A percentile compares a stretch with the other conserved stretches of the same genome.
phyloP scores from a whole-genome alignment of 169 alveolate genomes.

The Eimeria sp. region DNA sequence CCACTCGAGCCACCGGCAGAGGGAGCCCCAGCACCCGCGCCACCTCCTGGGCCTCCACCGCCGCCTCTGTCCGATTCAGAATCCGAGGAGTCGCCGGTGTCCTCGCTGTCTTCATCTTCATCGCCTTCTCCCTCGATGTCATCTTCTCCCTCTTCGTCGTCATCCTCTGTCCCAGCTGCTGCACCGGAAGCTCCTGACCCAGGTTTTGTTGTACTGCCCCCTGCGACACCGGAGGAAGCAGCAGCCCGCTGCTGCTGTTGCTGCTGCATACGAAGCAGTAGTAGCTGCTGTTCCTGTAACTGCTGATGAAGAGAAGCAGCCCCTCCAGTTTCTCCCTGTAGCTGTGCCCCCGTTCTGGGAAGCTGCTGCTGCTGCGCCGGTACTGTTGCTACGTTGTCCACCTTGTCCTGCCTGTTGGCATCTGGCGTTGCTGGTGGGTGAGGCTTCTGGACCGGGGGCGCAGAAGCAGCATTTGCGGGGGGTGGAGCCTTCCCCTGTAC shows the following conservation, averaged over 20 bases:
- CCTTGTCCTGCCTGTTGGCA: conserved; percentile 55
- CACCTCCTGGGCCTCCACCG: conserved; percentile 64
- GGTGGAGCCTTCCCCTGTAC: conserved; percentile 49
- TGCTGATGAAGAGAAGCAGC: conserved; percentile 77
- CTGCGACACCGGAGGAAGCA: conserved; percentile 17
- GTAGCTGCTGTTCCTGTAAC: conserved; percentile 72
- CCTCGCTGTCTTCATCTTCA: conserved; percentile 72
- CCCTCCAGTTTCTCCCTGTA: conserved; percentile 33
- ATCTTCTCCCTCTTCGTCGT: conserved; percentile 73
- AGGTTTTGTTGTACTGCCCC: conserved; percentile 25
- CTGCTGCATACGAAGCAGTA: conserved; percentile 67
- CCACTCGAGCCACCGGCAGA: conserved; percentile 56
- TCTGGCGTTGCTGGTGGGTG: conserved; percentile 45
- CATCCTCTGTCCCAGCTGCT: conserved; percentile 61
- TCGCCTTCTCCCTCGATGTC: conserved; percentile 74
- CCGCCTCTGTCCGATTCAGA: conserved; percentile 66
- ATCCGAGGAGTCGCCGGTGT: conserved; percentile 59
- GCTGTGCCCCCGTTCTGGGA: conserved; percentile 52
- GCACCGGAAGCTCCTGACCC: conserved; percentile 45
- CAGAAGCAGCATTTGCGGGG: conserved; percentile 50
- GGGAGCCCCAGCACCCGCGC: conserved; percentile 67
- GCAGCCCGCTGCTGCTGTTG: conserved; percentile 78
- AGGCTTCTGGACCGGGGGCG: conserved; percentile 32
- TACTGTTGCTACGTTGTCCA: conserved; percentile 13
- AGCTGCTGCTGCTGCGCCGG: conserved; percentile 61